phyloP scores from a whole-genome alignment of 768 basidiomycete species.

The Termitomyces titanicus region DNA sequence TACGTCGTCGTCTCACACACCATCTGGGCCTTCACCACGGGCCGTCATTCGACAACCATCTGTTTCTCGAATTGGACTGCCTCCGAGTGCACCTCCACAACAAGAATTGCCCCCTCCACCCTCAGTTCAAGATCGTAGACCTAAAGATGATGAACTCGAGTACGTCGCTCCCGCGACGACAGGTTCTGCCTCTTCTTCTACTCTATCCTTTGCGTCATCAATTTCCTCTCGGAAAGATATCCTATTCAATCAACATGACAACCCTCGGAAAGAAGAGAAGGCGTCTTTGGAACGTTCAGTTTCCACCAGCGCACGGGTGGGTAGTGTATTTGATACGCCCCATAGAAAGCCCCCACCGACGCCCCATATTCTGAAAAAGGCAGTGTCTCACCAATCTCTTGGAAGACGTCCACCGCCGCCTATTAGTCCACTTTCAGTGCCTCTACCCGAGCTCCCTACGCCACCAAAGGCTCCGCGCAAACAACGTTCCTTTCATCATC shows the following conservation, averaged over 20 bases:
- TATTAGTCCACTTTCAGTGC: constrained; percentile 20
- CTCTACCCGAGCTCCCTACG: constrained; percentile 25
- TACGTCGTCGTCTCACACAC: constrained; percentile 14
- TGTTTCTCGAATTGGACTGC: constrained; percentile 35
- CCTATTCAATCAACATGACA: constrained; percentile 23
- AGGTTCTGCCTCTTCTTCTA: constrained; percentile 32
- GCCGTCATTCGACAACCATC: constrained; percentile 42
- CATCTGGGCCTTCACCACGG: constrained; percentile 23
- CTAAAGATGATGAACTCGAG: constrained; percentile 14
- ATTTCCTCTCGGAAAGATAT: constrained; percentile 26
- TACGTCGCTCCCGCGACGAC: constrained; percentile 13
- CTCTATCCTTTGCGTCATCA: constrained; percentile 42
- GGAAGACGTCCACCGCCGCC: constrained; percentile 29
- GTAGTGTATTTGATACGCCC: neutral
- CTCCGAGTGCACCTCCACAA: constrained; percentile 47
- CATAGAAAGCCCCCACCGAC: constrained; percentile 14
- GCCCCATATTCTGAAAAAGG: constrained; percentile 45
- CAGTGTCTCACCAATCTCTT: constrained; percentile 55
- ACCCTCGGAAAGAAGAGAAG: constrained; percentile 24
- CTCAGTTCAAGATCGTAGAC: constrained; percentile 2
- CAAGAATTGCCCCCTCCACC: constrained; percentile 47
- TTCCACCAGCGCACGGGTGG: constrained; percentile 8
- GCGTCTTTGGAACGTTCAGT: constrained; percentile 21
- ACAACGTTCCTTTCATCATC: constrained; percentile 62
- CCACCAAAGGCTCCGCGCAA: constrained; percentile 39